Percentiles rank a stretch among this genome's conserved stretches.
phyloP scores from a whole-genome alignment of 192 early-diverging fungal genomes.

The Dissophora globulifera region DNA sequence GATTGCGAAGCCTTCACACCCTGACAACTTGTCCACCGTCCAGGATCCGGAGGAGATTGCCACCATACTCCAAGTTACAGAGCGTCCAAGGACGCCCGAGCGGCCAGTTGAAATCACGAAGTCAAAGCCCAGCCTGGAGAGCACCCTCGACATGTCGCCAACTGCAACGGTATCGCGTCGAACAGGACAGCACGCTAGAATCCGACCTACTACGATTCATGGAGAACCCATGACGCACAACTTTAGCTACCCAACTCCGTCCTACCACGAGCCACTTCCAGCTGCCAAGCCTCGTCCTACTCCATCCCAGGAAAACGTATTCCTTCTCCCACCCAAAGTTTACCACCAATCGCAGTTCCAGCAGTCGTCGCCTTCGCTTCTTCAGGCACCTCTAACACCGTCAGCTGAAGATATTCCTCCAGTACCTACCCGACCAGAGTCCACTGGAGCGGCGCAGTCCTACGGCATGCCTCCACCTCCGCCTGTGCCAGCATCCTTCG shows the following conservation, averaged over 20 bases:
- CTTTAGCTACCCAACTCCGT: slow-evolving; percentile 10
- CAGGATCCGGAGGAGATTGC: slow-evolving; percentile 19
- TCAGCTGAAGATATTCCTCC: slow-evolving; percentile 34
- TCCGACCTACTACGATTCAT: slow-evolving; percentile 47
- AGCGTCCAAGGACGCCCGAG: slow-evolving; percentile 29
- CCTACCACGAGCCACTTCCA: slow-evolving; percentile 37
- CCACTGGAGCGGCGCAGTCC: neutral
- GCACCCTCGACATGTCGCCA: slow-evolving; percentile 38
- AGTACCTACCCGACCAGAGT: slow-evolving; percentile 25
- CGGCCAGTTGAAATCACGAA: neutral
- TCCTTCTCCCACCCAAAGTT: slow-evolving; percentile 19
- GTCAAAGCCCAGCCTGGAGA: slow-evolving; percentile 23
- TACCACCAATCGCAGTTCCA: slow-evolving; percentile 40
- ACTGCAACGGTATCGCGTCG: slow-evolving; percentile 41
- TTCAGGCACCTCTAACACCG: slow-evolving; percentile 6
- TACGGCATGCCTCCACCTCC: slow-evolving; percentile 14
- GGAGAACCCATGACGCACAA: slow-evolving; percentile 48
- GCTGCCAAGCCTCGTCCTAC: slow-evolving; percentile 21
- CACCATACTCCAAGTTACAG: slow-evolving; percentile 4
- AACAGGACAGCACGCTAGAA: slow-evolving; percentile 28
- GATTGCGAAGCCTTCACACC: slow-evolving; percentile 17
- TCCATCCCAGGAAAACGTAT: slow-evolving; percentile 31
- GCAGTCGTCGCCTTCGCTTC: slow-evolving; percentile 38
- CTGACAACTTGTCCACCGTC: slow-evolving; percentile 1
- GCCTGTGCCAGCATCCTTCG: slow-evolving; percentile 14